Evolutionary conservation across 805 yeast species (phyloP), one percentile per base, ranked within the genome.

Genomic region (Candida vaughaniae): DNA sequence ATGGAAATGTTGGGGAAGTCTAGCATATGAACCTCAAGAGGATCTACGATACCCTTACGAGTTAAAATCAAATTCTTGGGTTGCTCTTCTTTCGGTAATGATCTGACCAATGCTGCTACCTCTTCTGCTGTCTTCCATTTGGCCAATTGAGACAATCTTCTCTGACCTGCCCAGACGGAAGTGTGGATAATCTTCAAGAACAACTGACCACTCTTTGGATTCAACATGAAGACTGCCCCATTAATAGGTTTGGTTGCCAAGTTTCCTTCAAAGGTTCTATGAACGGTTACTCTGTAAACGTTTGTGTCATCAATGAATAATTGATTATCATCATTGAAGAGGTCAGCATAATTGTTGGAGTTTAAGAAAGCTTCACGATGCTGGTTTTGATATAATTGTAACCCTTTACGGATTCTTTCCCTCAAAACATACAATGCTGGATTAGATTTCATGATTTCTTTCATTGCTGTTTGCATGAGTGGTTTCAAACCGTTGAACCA

Each of bases 41-140:
- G 98, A 66, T 93, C 99, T 41, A 85, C 53, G 73, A 93, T 83
- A 10, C 95, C 95, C 51, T 85, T 87, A 51, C 98, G 71, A 0
- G 96, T 85, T 7, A 87, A 90, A 54, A 93, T 85, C 42, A 93
- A 66, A 60, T 90, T 96, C 52, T 85, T 85, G 2, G 99, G 99
- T 52, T 89, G 96, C 60, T 93, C 96, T 52, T 91, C 97, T 37
- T 79, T 73, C 1, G 97, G 97, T 36, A 93, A 64, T 0, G 97
- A 86, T 29, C 96, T 73, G 14, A 93, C 75, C 46, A 93, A 66
- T 0, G 95, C 95, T 11, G 96, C 91, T 16, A 88, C 95, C 60
- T 91, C 98, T 62, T 93, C 99, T 0, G 99, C 98, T 1, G 98
- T 82, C 58, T 91, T 93, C 99, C 99, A 93, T 56, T 93, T 93